A percentile compares a stretch with the other conserved stretches of the same genome.
These are phyloP conservation scores for Omphalotus guepiniiformis DNA, from an alignment of 768 basidiomycete species.

Conservation along the genomic window DNA sequence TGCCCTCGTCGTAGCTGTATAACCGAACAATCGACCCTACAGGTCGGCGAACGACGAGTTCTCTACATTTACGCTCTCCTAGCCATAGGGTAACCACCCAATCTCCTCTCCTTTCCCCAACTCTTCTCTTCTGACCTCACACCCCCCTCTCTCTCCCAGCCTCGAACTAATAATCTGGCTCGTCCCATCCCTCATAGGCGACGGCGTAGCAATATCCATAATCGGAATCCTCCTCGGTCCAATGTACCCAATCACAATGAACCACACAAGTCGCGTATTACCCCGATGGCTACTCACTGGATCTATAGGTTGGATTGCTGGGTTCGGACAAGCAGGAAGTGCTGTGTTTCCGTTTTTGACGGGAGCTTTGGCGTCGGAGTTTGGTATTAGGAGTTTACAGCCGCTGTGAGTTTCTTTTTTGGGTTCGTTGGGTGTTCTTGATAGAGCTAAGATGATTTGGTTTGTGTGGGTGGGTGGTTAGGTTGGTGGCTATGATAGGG, in stretches of 20 bases:
- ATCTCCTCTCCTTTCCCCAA: background rate
- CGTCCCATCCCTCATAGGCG: constrained; percentile 42
- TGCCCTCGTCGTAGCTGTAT: too few species aligned
- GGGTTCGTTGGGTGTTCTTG: background rate
- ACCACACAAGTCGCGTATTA: constrained; percentile 47
- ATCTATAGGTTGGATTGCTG: constrained; percentile 67
- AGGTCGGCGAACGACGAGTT: constrained; percentile 33
- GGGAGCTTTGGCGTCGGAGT: constrained; percentile 60
- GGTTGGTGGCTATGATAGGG: constrained; percentile 37
- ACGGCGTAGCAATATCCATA: constrained; percentile 33
- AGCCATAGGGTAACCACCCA: constrained; percentile 30
- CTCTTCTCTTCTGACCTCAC: background rate
- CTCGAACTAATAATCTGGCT: constrained; percentile 52
- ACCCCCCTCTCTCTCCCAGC: constrained; percentile 23
- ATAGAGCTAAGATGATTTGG: constrained; percentile 2
- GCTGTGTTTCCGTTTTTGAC: constrained; percentile 72
- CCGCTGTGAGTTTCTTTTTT: constrained; percentile 39
- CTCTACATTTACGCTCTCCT: constrained; percentile 32
- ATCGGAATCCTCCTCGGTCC: constrained; percentile 49
- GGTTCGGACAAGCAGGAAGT: constrained; percentile 66
- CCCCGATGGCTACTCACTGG: constrained; percentile 47
- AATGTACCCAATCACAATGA: constrained; percentile 53
- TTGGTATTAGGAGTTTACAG: constrained; percentile 45
- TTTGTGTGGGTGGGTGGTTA: too few species aligned
- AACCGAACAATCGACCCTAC: too few species aligned